phyloP scores from a whole-genome alignment of 1,284 basidiomycete species.

The Ceratobasidium sp. region DNA sequence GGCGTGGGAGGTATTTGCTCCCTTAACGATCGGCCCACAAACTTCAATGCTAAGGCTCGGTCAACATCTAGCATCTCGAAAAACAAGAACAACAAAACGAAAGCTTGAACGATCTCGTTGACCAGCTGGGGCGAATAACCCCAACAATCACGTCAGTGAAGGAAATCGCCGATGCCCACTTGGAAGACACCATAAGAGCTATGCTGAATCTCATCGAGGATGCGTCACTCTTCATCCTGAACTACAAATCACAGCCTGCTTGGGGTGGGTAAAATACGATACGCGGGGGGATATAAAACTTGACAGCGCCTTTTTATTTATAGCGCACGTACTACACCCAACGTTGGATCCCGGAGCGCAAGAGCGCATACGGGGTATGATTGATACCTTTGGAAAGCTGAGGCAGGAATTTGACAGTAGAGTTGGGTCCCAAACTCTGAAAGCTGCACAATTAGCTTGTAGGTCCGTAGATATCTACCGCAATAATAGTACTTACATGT shows the following conservation, averaged over 20 bases:
- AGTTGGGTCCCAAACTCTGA: not conserved
- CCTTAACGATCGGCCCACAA: too few relatives aligned
- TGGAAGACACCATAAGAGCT: not conserved
- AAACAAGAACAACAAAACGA: not conserved
- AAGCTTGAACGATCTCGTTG: not conserved
- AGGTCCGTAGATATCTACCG: too few relatives aligned
- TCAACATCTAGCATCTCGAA: not conserved
- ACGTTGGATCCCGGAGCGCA: not conserved
- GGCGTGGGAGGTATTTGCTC: not conserved
- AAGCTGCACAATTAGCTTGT: not conserved
- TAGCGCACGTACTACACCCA: not conserved
- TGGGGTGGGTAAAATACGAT: not conserved
- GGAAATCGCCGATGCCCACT: not conserved
- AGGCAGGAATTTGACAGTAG: not conserved
- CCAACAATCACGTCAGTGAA: not conserved
- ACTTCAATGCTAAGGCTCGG: too few relatives aligned
- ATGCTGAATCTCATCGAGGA: constrained; percentile 13
- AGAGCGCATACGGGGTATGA: not conserved
- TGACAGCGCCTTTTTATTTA: not conserved
- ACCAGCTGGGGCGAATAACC: not conserved
- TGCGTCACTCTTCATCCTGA: not conserved
- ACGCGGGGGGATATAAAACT: too few relatives aligned
- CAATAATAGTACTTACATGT: not conserved
- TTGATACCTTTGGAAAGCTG: not conserved
- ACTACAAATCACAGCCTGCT: not conserved